Base-by-base conservation (phyloP, 345 rosid species). In the Salix koriyanagi region DNA sequence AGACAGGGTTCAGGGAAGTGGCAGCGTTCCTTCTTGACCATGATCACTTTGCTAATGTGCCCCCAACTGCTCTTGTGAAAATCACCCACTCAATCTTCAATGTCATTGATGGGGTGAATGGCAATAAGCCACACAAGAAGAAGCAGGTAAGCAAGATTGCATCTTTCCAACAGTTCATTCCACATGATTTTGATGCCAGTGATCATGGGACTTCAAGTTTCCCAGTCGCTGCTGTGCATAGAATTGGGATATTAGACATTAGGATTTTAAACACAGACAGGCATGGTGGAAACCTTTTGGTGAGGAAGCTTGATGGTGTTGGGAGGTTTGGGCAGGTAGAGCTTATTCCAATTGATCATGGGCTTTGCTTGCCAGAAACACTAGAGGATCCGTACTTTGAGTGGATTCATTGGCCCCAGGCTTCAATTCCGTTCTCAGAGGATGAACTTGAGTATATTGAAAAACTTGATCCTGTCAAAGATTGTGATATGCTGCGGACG, bases 401-500 rank as follows among this genome's bases (percentile, higher is more conserved):
- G 85, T 96, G 99, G 99, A 92, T 96, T 85, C 99, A 96, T 77
- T 96, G 98, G 99, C 99, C 99, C 48, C 98, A 94, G 79, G 95
- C 99, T 19, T 94, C 99, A 18, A 87, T 96, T 72, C 97, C 99
- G n/a, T 96, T 96, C 83, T 90, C 97, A 4, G 99, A 94, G 48
- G 98, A 90, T 83, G 99, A 96, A 83, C 91, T 96, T 67, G 91
- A 91, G 30, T 92, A 94, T 66, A 96, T 96, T 61, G 79, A 83
- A 39, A 84, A 76, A n/a, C 92, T 94, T 62, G 86, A 94, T 80
- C 97, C 92, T 21, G 18, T 66, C 13, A 77, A 61, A 41, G 99
- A 96, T 69, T 92, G 96, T 73, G 92, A 87, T 19, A 91, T 89
- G 97, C 89, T 96, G 77, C 84, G 91, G 26, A 81, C 75, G 75